Evolutionary conservation across 768 basidiomycete species (phyloP).

Genomic region (Podaxis sp.): DNA sequence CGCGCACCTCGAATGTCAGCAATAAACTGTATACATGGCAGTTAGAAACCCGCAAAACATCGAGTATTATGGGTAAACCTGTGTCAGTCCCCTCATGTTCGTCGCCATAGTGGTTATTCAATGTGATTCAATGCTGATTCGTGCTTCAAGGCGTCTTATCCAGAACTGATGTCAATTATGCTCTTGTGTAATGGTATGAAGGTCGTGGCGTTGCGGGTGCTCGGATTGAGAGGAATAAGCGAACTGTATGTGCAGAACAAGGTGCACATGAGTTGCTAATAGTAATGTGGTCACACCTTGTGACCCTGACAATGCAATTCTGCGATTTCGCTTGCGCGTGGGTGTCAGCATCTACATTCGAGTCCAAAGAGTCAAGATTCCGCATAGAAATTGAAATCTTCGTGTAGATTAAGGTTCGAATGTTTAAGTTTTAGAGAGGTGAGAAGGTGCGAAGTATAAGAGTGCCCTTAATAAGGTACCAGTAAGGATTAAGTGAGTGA

Average conservation of each 20-base stretch:
- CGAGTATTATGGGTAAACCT: conserved; percentile 51
- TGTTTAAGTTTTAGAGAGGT: neutral
- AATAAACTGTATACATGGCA: conserved; percentile 71
- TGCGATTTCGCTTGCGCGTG: neutral
- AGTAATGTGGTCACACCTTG: conserved; percentile 1
- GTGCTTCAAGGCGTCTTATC: too few relatives aligned
- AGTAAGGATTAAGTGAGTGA: conserved; percentile 3
- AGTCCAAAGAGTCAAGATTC: neutral
- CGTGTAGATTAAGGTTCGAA: neutral
- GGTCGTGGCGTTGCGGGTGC: neutral
- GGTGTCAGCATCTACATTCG: neutral
- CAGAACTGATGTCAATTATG: too few relatives aligned
- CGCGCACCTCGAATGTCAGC: conserved; percentile 97
- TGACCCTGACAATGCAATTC: neutral
- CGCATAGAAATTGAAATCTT: neutral
- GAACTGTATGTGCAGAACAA: neutral
- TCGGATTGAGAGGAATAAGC: neutral
- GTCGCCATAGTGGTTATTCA: conserved; percentile 65
- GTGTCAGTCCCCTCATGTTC: conserved; percentile 89
- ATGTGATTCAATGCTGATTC: too few relatives aligned
- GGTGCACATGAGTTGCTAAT: neutral
- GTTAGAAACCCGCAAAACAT: neutral
- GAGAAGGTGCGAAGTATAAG: neutral
- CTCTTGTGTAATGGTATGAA: neutral
- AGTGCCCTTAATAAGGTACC: neutral